These are phyloP conservation scores for Aegle marmelos DNA, from an alignment of 345 rosid genomes.

Conservation along the genomic window DNA sequence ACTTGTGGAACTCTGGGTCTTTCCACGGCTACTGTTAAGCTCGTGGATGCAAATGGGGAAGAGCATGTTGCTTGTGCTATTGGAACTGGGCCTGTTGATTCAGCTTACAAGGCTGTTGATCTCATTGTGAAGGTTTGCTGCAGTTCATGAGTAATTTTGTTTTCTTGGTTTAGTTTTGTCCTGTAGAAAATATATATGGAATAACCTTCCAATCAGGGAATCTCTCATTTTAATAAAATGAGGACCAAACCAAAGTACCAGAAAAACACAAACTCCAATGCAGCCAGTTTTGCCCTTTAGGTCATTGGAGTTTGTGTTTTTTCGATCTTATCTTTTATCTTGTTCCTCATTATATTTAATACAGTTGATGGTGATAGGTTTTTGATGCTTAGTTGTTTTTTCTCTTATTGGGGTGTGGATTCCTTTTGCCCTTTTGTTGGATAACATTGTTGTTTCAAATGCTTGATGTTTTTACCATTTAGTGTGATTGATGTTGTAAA, in stretches of 20 bases:
- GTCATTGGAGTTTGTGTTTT: too few relatives aligned
- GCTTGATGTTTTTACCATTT: background rate
- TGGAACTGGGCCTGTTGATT: constrained; percentile 95
- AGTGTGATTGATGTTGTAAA: background rate
- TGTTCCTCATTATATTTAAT: background rate
- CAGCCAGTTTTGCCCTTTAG: too few relatives aligned
- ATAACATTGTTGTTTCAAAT: background rate
- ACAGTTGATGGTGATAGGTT: background rate
- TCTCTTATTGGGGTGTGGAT: background rate
- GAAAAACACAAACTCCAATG: too few relatives aligned
- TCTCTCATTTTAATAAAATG: too few relatives aligned
- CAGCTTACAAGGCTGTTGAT: constrained; percentile 95
- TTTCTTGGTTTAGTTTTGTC: background rate
- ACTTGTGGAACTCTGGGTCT: constrained; percentile 94
- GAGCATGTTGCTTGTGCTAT: constrained; percentile 78
- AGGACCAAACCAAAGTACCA: too few relatives aligned
- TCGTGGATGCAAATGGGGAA: constrained; percentile 56
- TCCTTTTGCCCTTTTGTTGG: background rate
- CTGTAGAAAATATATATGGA: too few relatives aligned
- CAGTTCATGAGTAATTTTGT: background rate
- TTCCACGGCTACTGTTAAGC: constrained; percentile 91
- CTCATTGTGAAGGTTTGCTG: constrained; percentile 70
- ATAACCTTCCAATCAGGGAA: too few relatives aligned
- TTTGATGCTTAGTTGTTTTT: background rate
- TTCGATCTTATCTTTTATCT: too few relatives aligned